A percentile compares a stretch with the other conserved stretches of the same genome.
Evolutionary conservation across 495 filamentous ascomycete genomes (phyloP).

Genomic region (Podospora didyma): DNA sequence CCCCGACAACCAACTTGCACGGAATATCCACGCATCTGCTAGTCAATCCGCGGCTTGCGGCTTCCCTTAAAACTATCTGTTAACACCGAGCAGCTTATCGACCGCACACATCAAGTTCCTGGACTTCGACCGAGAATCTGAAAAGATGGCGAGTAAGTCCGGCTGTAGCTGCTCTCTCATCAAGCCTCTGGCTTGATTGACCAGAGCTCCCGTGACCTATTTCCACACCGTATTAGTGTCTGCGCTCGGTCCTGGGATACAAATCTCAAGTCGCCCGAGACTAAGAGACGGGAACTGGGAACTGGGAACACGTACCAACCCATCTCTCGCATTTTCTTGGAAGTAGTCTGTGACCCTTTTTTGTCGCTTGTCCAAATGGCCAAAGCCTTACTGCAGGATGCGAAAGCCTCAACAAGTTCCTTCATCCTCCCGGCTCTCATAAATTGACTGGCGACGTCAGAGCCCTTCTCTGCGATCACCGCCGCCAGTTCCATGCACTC

Average conservation of each 20-base stretch:
- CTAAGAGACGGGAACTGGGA: no score
- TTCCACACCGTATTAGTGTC: not conserved
- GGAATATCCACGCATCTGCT: no score
- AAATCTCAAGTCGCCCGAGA: no score
- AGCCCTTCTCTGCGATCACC: constrained; percentile 59
- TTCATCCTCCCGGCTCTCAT: constrained; percentile 62
- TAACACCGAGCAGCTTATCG: no score
- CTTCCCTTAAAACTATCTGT: no score
- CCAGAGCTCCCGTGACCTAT: constrained; percentile 43
- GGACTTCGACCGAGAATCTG: no score
- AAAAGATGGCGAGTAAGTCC: no score
- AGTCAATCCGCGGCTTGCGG: no score
- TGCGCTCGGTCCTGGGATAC: no score
- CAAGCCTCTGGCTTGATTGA: constrained; percentile 30
- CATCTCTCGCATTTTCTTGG: constrained; percentile 50
- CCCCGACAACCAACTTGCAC: no score
- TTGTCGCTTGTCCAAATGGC: constrained; percentile 56
- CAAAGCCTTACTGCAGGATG: constrained; percentile 68
- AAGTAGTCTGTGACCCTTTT: constrained; percentile 36
- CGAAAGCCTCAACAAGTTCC: constrained; percentile 73
- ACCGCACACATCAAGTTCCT: no score
- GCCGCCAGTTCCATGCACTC: constrained; percentile 76
- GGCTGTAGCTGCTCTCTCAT: no score
- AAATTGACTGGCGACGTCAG: constrained; percentile 63
- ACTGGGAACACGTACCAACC: constrained; percentile 44